Base-by-base conservation (phyloP, 2,329 filamentous ascomycete species). In the Fusarium begoniae region DNA sequence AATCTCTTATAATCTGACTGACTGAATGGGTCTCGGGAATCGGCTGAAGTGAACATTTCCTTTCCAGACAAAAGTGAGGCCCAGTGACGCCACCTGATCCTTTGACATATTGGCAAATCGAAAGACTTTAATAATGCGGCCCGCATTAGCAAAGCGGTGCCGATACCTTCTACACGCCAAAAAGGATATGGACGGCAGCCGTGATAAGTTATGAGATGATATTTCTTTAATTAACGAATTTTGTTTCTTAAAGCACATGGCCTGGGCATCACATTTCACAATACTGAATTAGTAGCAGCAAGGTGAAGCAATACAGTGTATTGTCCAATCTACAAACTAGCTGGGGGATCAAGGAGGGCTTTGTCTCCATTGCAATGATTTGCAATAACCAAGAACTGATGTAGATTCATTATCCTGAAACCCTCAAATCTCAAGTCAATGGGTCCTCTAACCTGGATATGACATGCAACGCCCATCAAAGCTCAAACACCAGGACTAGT, bases 401-500 rank as follows among this genome's bases (percentile, higher is more conserved):
- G 32, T 35, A 17, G 32, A 35, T 17, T 35, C 32, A 35, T 8
- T 18, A 13, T 18, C 15, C 22, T n/a, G 12, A 18, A 9, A 13
- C 8, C n/a, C 5, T 18, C 1, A 11, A 2, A 32, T 18, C 1
- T 18, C 3, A 9, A 1, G 14, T 7, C 11, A 3, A 30, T 35
- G 32, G 4, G 6, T 30, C 28, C 11, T 9, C 28, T n/a, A 5
- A 7, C 22, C 28, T n/a, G 3, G 8, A 13, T 24, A 32, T 9
- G 32, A 35, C 32, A 35, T 15, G 3, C 47, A n/a, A 50, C 28
- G 15, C 10, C 28, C 22, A 13, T 50, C n/a, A 35, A 3, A 11
- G 12, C 30, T 14, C 15, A 35, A 51, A 24, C 9, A 6, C 17
- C 8, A 6, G 8, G 15, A 15, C 15, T 9, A 32, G 22, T 32